Evolutionary conservation across 2,329 filamentous ascomycete genomes (phyloP), one percentile per base, ranked within the genome.

Genomic region (Diplodia scrobiculata): DNA sequence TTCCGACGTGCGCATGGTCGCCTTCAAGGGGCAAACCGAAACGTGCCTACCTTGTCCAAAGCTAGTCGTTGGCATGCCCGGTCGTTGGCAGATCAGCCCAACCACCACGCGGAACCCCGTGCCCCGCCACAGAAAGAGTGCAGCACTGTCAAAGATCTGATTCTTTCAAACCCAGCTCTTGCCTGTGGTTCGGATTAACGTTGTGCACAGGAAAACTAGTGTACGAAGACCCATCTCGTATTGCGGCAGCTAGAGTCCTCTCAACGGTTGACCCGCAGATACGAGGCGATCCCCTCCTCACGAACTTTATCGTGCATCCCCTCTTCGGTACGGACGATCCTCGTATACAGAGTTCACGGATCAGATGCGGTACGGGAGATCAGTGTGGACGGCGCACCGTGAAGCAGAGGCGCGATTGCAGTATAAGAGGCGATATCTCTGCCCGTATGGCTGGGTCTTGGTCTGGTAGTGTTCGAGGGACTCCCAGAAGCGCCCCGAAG

Each of bases 251-350:
- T 34, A 50, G 58, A 62, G 38, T 50, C 10, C 58, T 17, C 14
- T 50, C 10, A 21, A 34, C 27, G 41, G 41, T 29, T 62, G 58
- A 36, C 58, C 41, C 58, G 58, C 58, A 34, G 32, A 62, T 62
- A 62, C 58, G 58, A 62, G 58, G n/a, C 21, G 58, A 62, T 50
- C 58, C 25, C 10, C 10, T 62, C 45, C 48, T 62, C 58, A 62
- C 58, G 45, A 62, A 50, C 17, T 34, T 62, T 62, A 19, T 50
- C 58, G 58, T 19, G 34, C 34, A 62, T 62, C 58, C 41, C 19
- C 27, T 36, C 34, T 50, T 14, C 58, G 58, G 58, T 50, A 50
- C 58, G 58, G 58, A 32, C 58, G 58, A 62, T 62, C 58, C 34
- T 62, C 58, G 58, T 62, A 50, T 62, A 50, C 58, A 62, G n/a